Conservation (phyloP, 2,329 filamentous ascomycete species). For the Trichothecium roseum region DNA sequence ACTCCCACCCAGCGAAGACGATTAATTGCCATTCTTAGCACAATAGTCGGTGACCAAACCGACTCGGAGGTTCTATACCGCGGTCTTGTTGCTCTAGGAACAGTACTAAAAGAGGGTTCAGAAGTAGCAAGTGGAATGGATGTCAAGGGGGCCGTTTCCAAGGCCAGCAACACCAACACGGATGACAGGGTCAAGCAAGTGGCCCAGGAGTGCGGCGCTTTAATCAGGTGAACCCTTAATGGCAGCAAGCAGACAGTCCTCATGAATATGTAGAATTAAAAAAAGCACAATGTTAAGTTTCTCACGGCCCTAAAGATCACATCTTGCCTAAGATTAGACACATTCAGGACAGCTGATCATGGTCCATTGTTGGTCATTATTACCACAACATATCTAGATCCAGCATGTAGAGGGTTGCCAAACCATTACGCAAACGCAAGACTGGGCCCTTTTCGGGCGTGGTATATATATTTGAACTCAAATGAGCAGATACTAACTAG, state of each 20-base stretch:
- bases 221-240: constrained; percentile 10
- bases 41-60: constrained; percentile 52
- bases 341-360: too few relatives aligned
- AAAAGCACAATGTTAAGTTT: too few relatives aligned
- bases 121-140: constrained; percentile 31
- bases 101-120: constrained; percentile 46
- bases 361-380: too few relatives aligned
- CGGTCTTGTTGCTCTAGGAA: constrained; percentile 73
- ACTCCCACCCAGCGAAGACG: constrained; percentile 20
- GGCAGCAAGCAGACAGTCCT: too few relatives aligned
- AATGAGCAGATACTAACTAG: constrained; percentile 6
- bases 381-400: too few relatives aligned
- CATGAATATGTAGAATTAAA: too few relatives aligned
- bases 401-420: too few relatives aligned
- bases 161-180: constrained; percentile 29
- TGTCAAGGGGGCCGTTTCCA: constrained; percentile 28
- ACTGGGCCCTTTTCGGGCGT: too few relatives aligned
- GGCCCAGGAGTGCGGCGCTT: constrained; percentile 29
- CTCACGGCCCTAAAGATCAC: too few relatives aligned
- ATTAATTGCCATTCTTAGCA: constrained; percentile 50
- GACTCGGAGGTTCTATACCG: constrained; percentile 82
- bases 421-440: too few relatives aligned
- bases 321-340: too few relatives aligned
- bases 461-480: too few relatives aligned
- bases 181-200: constrained; percentile 39